Percentiles rank a stretch among this genome's conserved stretches.
phyloP scores from a whole-genome alignment of 2,329 filamentous ascomycete species.

The Thermochaetoides dissita region DNA sequence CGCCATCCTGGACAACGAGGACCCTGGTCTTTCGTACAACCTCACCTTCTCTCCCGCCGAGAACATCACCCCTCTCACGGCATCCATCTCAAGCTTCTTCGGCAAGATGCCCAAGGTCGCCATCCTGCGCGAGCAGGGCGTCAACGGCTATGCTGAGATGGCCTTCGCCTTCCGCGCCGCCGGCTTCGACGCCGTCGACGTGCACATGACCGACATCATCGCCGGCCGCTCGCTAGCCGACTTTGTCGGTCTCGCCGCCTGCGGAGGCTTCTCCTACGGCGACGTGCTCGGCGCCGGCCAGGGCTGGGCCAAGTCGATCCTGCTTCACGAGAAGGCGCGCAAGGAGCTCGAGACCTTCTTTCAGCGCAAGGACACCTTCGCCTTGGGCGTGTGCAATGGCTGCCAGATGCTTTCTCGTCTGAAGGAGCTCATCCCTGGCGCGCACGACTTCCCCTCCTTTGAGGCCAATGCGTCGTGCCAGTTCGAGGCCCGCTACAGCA shows the following conservation, averaged over 20 bases:
- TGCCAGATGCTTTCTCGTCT: constrained; percentile 86
- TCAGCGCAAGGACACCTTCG: constrained; percentile 74
- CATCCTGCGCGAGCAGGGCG: constrained; percentile 87
- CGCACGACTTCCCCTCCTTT: constrained; percentile 71
- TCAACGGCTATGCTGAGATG: constrained; percentile 96
- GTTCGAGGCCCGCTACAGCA: constrained; percentile 77
- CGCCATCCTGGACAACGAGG: constrained; percentile 56
- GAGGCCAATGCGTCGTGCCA: constrained; percentile 74
- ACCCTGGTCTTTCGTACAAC: constrained; percentile 76
- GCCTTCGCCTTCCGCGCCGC: constrained; percentile 87
- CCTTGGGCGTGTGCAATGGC: constrained; percentile 90
- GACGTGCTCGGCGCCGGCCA: constrained; percentile 81
- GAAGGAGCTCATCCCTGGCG: constrained; percentile 75
- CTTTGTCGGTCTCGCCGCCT: constrained; percentile 84
- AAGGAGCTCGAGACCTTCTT: constrained; percentile 77
- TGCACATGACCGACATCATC: constrained; percentile 92
- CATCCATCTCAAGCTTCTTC: constrained; percentile 44
- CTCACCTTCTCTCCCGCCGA: constrained; percentile 70
- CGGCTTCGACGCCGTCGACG: constrained; percentile 81
- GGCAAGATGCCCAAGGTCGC: constrained; percentile 60
- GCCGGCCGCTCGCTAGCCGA: constrained; percentile 64
- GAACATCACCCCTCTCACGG: constrained; percentile 55
- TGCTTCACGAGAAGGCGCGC: constrained; percentile 65
- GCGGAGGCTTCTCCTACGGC: constrained; percentile 91
- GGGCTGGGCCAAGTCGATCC: constrained; percentile 88